phyloP scores from a whole-genome alignment of 75 land plant genomes.

The Chamaecyparis obtusa region DNA sequence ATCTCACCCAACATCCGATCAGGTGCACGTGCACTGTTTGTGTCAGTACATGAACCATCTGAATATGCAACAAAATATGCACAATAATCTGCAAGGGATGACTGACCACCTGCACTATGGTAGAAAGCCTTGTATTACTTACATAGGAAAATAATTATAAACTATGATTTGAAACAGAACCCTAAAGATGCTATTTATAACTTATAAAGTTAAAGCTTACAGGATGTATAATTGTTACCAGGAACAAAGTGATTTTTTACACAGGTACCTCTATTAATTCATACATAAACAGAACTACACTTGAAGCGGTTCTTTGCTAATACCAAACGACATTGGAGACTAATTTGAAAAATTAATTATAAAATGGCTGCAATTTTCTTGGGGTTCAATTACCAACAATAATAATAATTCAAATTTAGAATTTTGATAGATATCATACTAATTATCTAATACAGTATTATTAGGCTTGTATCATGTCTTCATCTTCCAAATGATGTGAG shows the following conservation, averaged over 20 bases:
- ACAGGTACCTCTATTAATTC: not conserved
- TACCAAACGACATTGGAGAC: not conserved
- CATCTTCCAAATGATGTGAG: not conserved
- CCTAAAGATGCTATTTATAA: not conserved
- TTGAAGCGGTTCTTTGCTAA: not conserved
- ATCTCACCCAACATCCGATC: slow-evolving; percentile 97
- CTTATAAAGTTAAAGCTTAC: not conserved
- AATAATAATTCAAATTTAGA: not conserved
- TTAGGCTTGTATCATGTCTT: not conserved
- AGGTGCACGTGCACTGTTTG: slow-evolving; percentile 91
- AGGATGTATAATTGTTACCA: not conserved
- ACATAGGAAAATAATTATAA: not conserved
- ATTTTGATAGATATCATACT: not conserved
- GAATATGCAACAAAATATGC: slow-evolving; percentile 57
- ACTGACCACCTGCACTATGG: slow-evolving; percentile 36
- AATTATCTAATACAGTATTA: not conserved
- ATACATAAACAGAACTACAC: not conserved
- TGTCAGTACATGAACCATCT: slow-evolving; percentile 62
- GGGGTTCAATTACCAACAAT: not conserved
- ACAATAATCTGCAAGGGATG: slow-evolving; percentile 52
- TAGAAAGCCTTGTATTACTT: not conserved
- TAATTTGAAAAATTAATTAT: not conserved
- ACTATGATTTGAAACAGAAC: not conserved
- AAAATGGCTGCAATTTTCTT: not conserved
- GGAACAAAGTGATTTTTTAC: not conserved